Evolutionary conservation across 805 yeast species (phyloP).

Genomic region (Candida bentonensis): DNA sequence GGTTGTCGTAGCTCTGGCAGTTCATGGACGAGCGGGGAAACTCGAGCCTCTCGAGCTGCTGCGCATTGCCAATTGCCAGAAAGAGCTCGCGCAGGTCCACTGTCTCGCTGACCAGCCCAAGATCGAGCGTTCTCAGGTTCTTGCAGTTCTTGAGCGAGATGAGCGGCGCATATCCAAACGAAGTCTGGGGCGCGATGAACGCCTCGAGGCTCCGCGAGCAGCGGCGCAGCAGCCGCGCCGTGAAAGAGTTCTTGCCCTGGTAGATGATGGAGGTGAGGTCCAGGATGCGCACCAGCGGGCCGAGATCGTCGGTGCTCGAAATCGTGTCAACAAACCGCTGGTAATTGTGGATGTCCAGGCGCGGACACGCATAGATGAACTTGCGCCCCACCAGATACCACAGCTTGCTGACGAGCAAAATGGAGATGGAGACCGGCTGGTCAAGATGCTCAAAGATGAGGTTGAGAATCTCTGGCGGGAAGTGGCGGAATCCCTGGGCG

Average conservation of each 20-base stretch:
- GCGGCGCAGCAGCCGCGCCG: conserved; percentile 68
- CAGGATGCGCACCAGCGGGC: conserved; percentile 45
- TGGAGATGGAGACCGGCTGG: conserved; percentile 30
- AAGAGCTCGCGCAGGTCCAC: conserved; percentile 73
- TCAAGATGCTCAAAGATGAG: conserved; percentile 23
- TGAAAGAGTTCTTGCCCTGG: conserved; percentile 81
- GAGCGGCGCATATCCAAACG: conserved; percentile 84
- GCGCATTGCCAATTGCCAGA: conserved; percentile 49
- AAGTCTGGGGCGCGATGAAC: conserved; percentile 86
- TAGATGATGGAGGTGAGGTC: conserved; percentile 75
- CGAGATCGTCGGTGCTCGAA: conserved; percentile 29
- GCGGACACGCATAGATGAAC: conserved; percentile 49
- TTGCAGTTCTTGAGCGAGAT: conserved; percentile 65
- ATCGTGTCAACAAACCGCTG: conserved; percentile 57
- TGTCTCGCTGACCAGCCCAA: conserved; percentile 81
- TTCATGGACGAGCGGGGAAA: conserved; percentile 81
- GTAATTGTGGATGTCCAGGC: conserved; percentile 53
- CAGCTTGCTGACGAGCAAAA: conserved; percentile 43
- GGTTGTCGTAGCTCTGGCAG: conserved; percentile 34
- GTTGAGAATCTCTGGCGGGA: conserved; percentile 40
- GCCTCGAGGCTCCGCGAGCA: conserved; percentile 50
- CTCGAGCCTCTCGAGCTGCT: conserved; percentile 54
- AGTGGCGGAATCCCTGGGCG: conserved; percentile 9
- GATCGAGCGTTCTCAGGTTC: conserved; percentile 49
- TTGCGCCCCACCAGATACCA: conserved; percentile 54